Conservation (phyloP, 306 rosid species). For the Alnus glutinosa region DNA sequence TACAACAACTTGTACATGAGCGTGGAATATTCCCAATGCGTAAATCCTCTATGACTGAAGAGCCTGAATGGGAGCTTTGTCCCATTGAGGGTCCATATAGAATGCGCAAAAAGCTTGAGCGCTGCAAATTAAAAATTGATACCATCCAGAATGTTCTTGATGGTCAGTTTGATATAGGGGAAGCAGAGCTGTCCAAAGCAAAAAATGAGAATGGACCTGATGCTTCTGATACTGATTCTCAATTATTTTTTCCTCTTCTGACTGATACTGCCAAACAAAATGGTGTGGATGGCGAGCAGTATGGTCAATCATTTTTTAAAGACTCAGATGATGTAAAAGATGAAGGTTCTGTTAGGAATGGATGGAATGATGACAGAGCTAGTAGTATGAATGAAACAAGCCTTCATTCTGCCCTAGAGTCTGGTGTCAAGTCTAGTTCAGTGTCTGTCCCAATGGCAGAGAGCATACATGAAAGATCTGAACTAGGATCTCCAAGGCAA, state of each 20-base stretch:
- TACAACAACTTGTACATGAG: slow-evolving; percentile 95
- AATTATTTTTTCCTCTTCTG: slow-evolving; percentile 61
- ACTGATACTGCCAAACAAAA: slow-evolving; percentile 53
- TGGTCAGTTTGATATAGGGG: slow-evolving; percentile 64
- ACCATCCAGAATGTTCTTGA: slow-evolving; percentile 84
- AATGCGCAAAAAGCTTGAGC: slow-evolving; percentile 96
- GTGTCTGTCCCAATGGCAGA: slow-evolving; percentile 71
- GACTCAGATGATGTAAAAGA: slow-evolving; percentile 59
- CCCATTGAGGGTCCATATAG: slow-evolving; percentile 99
- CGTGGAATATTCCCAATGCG: slow-evolving; percentile 84
- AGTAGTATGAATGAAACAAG: slow-evolving; percentile 92
- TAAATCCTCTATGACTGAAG: slow-evolving; percentile 56
- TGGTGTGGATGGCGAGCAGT: slow-evolving; percentile 57
- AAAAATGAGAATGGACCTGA: slow-evolving; percentile 51
- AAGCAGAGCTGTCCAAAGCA: slow-evolving; percentile 49
- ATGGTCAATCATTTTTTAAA: slow-evolving; percentile 55
- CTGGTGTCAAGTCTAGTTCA: slow-evolving; percentile 81
- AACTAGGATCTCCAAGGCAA: slow-evolving; percentile 76
- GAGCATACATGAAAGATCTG: slow-evolving; percentile 77
- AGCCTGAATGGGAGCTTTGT: slow-evolving; percentile 93
- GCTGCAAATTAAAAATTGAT: slow-evolving; percentile 74
- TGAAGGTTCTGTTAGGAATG: slow-evolving; percentile 57
- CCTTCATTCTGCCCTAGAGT: slow-evolving; percentile 94
- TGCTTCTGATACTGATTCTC: slow-evolving; percentile 58
- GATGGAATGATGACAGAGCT: slow-evolving; percentile 88